Conservation (phyloP, 495 filamentous ascomycete species). For the Tuber melanosporum region DNA sequence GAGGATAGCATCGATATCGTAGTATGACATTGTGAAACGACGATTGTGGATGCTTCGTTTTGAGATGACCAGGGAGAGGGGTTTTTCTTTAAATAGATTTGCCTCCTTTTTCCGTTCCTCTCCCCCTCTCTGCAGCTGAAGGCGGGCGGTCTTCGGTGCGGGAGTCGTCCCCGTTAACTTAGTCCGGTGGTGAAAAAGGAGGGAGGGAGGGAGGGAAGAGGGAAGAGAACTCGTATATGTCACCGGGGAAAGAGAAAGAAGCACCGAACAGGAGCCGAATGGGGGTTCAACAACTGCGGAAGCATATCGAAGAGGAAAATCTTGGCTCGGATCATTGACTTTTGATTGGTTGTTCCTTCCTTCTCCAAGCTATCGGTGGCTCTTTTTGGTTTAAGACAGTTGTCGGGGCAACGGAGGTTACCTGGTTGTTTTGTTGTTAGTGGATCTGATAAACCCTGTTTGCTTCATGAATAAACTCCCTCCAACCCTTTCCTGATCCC, state of each 20-base stretch:
- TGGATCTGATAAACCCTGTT: background rate
- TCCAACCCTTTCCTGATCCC: background rate
- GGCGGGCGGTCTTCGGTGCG: background rate
- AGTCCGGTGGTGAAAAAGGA: background rate
- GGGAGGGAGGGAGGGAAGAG: background rate
- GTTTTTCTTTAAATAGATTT: background rate
- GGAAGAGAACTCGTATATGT: background rate
- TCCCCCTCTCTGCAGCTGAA: background rate
- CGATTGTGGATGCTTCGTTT: background rate
- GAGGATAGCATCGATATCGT: constrained; percentile 87
- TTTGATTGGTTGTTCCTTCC: background rate
- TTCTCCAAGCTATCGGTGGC: background rate
- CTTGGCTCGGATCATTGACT: background rate
- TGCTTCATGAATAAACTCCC: constrained; percentile 3
- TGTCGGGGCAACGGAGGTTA: background rate
- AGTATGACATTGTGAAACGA: constrained; percentile 66
- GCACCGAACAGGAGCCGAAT: background rate
- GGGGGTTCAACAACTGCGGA: background rate
- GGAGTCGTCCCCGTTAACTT: background rate
- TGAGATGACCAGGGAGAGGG: background rate
- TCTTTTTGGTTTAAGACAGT: background rate
- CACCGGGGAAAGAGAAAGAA: background rate
- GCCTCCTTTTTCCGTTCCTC: background rate
- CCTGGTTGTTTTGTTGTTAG: constrained; percentile 5
- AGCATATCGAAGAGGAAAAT: background rate